Evolutionary conservation across 1,284 basidiomycete genomes (phyloP), one percentile per base, ranked within the genome.

Genomic region (Coriolopsis trogii): DNA sequence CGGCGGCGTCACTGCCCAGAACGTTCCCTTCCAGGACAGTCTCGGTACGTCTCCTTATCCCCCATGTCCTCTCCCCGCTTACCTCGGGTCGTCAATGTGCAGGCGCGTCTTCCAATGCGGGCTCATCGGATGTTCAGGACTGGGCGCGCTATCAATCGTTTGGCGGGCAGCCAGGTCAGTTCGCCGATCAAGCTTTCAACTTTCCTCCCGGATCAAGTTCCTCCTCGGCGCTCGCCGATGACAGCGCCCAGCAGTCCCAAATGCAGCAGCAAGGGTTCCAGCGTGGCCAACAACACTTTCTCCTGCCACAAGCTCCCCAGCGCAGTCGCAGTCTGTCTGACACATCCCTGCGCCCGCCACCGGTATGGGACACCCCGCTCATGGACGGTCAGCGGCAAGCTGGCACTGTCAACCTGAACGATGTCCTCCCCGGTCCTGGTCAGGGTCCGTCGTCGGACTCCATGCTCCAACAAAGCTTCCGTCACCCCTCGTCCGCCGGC

Each of bases 271-370:
- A 55, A 34, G 50, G 50, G 44, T 60, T 51, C 41, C 60, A 62
- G 16, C 59, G 52, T 15, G 38, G 50, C 7, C 63, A 63, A 30
- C 63, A 63, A 30, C 63, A 65, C 39, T 68, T 59, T 56, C 63
- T 72, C 30, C 47, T 71, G 30, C 70, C 71, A 0, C 68, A 70
- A 44, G 64, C 64, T 36, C 71, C 72, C 48, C 70, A 55, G 41
- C 60, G 59, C 40, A 51, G 51, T 28, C 70, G 85, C 40, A 83
- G 81, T 64, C 81, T 85, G 59, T 84, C 82, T 3, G 85, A 87
- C 53, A 80, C 82, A 0, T 74, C 81, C 31, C 72, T 76, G 42
- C 80, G 78, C 56, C 78, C 80, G n/a, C 44, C 53, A 6, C 78
- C 77, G 0, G 67, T 75, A 26, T 87, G 84, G 80, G 75, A 78